Base-by-base conservation (phyloP, 768 basidiomycete species). In the Pisolithus tinctorius region DNA sequence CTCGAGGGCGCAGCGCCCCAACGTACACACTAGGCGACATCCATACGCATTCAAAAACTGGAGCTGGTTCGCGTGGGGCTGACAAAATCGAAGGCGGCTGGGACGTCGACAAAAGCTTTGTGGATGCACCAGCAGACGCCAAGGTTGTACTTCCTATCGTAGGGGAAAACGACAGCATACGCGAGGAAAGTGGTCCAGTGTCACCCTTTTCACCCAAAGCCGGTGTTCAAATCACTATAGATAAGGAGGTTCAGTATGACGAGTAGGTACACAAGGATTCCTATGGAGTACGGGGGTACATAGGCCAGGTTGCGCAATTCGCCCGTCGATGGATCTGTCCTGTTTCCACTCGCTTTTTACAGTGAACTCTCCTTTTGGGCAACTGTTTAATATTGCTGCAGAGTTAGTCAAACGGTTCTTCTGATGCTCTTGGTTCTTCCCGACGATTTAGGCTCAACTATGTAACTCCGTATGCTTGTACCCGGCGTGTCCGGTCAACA, bases 151-250 rank as follows among this genome's bases (percentile, higher is more conserved):
- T 71, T 20, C 63, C 72, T 25, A 70, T 70, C n/a, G 63, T 60
- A 2, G 52, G 60, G 25, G 67, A 65, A n/a, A 60, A 62, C 23
- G 62, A 66, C 6, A 54, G 58, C 1, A 31, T 36, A 16, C 31
- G 62, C 57, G 36, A 57, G 30, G 48, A 47, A 55, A 45, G 43
- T 4, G 25, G 42, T 4, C 14, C n/a, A 14, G 4, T 29, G 10
- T 4, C 51, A 9, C 58, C 62, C 27, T 53, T 29, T 4, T 4
- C 51, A 9, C 58, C 62, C 27, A 54, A 60, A 0, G 58, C 60
- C 63, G 81, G 80, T n/a, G 79, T 83, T 34, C 81, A 80, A 57
- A 71, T 83, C 50, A 81, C 80, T 1, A 74, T 83, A 48, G 75
- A 83, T 52, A 66, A 75, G 38, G 74, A 83, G 57, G 70, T 82